Evolutionary conservation across 2,329 filamentous ascomycete species (phyloP).

Genomic region (Penicillium sp.): DNA sequence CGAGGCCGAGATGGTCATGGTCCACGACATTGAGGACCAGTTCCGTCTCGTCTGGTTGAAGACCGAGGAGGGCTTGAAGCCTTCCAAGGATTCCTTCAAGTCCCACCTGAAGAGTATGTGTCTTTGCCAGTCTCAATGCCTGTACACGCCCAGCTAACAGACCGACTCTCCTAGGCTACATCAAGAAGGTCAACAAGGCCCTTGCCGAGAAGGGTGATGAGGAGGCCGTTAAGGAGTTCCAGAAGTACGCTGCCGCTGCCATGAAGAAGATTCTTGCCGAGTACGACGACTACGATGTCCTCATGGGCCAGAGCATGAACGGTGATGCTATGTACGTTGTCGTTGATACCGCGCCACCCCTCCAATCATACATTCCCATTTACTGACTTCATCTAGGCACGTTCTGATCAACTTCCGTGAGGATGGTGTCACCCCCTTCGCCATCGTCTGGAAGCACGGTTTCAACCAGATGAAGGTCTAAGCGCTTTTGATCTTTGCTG

Average conservation of each 20-base stretch:
- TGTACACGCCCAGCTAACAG: neutral
- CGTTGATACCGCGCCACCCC: neutral
- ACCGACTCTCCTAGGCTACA: slow-evolving; percentile 65
- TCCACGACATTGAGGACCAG: slow-evolving; percentile 91
- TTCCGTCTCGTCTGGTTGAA: slow-evolving; percentile 76
- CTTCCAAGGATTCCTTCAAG: slow-evolving; percentile 82
- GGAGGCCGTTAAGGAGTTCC: slow-evolving; percentile 72
- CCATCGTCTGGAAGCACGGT: slow-evolving; percentile 95
- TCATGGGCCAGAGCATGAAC: slow-evolving; percentile 89
- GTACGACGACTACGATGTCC: slow-evolving; percentile 97
- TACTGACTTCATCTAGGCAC: slow-evolving; percentile 56
- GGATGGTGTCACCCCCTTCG: slow-evolving; percentile 86
- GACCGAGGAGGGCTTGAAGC: slow-evolving; percentile 43
- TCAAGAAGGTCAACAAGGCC: slow-evolving; percentile 80
- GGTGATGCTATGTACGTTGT: slow-evolving; percentile 85
- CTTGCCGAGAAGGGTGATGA: slow-evolving; percentile 60
- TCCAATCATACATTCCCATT: neutral
- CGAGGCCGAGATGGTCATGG: slow-evolving; percentile 66
- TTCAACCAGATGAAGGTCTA: slow-evolving; percentile 90
- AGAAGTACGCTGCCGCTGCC: slow-evolving; percentile 70
- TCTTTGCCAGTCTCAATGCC: neutral
- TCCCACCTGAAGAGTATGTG: slow-evolving; percentile 78
- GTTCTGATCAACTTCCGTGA: slow-evolving; percentile 97
- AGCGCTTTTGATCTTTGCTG: slow-evolving; percentile 13
- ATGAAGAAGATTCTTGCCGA: slow-evolving; percentile 84